These are phyloP conservation scores for Yamadazyma scolyti DNA, from an alignment of 805 yeast species.

Conservation along the genomic window DNA sequence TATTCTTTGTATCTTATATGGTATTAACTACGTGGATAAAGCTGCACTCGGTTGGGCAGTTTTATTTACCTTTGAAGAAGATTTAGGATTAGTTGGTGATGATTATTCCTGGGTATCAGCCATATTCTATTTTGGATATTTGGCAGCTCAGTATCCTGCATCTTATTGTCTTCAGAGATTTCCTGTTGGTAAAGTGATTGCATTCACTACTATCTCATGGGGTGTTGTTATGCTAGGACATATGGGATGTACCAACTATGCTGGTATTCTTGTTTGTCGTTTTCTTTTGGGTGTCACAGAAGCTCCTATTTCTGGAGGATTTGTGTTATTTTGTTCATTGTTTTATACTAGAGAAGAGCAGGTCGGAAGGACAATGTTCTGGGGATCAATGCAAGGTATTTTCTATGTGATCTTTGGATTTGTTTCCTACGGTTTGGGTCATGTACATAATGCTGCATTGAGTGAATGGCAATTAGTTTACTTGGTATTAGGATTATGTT, in stretches of 20 bases:
- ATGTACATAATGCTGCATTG: conserved; percentile 17
- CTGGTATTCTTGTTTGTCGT: conserved; percentile 27
- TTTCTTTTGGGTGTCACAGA: conserved; percentile 37
- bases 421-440: conserved; percentile 28
- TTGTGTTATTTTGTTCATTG: conserved; percentile 27
- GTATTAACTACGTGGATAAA: conserved; percentile 26
- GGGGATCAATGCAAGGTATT: conserved; percentile 22
- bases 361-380: conserved; percentile 22
- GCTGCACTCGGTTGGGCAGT: conserved; percentile 26
- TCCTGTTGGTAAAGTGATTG: conserved; percentile 13
- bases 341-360: conserved; percentile 32
- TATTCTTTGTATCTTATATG: conserved; percentile 20
- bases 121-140: conserved; percentile 18
- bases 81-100: conserved; percentile 3
- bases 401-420: conserved; percentile 17
- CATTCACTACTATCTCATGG: conserved; percentile 14
- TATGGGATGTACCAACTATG: conserved; percentile 29
- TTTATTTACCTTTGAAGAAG: conserved; percentile 12
- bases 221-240: conserved; percentile 17
- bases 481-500: conserved; percentile 14
- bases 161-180: conserved; percentile 14
- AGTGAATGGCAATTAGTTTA: conserved; percentile 22
- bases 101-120: conserved; percentile 24
- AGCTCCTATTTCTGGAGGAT: conserved; percentile 31
- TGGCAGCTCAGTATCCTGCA: conserved; percentile 14